A percentile compares a stretch with the other conserved stretches of the same genome.
Conservation (phyloP, 2,329 filamentous ascomycete genomes). For the Phyllosticta capitalensis region DNA sequence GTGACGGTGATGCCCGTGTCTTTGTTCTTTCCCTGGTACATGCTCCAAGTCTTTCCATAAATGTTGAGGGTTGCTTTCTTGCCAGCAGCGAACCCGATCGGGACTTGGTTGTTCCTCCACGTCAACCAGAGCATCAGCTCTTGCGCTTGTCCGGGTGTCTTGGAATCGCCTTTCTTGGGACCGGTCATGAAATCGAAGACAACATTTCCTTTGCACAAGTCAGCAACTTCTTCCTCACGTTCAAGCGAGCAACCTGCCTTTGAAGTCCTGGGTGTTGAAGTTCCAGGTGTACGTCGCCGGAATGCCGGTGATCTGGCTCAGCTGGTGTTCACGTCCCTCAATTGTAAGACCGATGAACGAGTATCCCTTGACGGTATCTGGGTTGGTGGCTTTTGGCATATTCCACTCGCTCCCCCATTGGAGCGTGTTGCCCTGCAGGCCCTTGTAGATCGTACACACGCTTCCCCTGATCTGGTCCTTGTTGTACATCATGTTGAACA, state of each 20-base stretch:
- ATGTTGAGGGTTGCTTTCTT: conserved; percentile 22
- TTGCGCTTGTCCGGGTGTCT: conserved; percentile 28
- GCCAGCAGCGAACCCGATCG: conserved; percentile 32
- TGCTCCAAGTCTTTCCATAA: conserved; percentile 24
- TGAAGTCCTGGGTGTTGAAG: conserved; percentile 27
- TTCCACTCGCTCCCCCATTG: conserved; percentile 31
- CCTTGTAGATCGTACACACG: conserved; percentile 32
- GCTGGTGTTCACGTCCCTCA: conserved; percentile 31
- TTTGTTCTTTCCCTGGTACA: conserved; percentile 34
- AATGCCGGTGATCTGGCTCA: conserved; percentile 32
- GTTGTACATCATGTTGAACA: conserved; percentile 39
- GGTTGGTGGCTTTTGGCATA: conserved; percentile 22
- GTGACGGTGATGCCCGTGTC: conserved; percentile 36
- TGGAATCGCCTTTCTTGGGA: conserved; percentile 32
- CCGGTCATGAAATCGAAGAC: conserved; percentile 39
- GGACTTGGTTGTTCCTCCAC: conserved; percentile 33
- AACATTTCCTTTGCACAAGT: conserved; percentile 24
- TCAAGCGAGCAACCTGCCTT: conserved; percentile 14
- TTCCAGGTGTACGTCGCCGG: conserved; percentile 34
- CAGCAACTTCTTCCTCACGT: background rate
- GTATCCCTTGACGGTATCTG: conserved; percentile 32
- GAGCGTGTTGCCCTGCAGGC: conserved; percentile 25
- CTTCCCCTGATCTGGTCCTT: conserved; percentile 30
- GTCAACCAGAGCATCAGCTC: conserved; percentile 39
- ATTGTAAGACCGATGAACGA: conserved; percentile 35